These are phyloP conservation scores for Citrus sp. DNA, from an alignment of 345 rosid species.

Conservation along the genomic window DNA sequence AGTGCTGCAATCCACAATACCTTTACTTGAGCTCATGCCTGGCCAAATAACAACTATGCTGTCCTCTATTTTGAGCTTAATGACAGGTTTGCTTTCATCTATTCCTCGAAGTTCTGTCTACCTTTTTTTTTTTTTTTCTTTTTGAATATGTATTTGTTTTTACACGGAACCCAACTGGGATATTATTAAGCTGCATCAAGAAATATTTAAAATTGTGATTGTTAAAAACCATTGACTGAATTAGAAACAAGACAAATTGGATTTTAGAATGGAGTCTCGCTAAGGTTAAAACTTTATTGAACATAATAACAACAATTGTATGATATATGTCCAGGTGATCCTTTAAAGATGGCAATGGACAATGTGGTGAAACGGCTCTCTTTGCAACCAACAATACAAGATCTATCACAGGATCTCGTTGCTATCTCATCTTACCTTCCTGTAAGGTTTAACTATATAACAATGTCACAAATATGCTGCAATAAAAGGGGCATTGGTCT, in stretches of 20 bases:
- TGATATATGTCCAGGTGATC: not conserved
- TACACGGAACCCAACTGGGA: not conserved
- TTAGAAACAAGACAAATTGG: not conserved
- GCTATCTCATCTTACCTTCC: conserved; percentile 11
- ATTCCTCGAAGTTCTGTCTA: not conserved
- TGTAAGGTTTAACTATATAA: conserved; percentile 9
- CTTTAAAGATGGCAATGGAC: conserved; percentile 5
- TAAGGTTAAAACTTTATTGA: not conserved
- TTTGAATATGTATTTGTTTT: not conserved
- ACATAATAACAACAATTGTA: not conserved
- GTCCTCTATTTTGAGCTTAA: conserved; percentile 34
- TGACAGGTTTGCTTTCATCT: conserved; percentile 41
- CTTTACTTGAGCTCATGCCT: conserved; percentile 51
- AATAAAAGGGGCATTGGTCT: not conserved
- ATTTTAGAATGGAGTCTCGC: too few relatives aligned
- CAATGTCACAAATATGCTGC: not conserved
- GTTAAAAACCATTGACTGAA: not conserved
- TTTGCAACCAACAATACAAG: conserved; percentile 5
- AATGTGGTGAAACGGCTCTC: conserved; percentile 9
- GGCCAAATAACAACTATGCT: conserved; percentile 13
- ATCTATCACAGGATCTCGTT: conserved; percentile 7
- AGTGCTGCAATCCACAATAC: conserved; percentile 43
- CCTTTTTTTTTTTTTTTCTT: not conserved
- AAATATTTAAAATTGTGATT: not conserved
- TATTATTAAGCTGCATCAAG: not conserved